A percentile compares a stretch with the other conserved stretches of the same genome.
phyloP scores from a whole-genome alignment of 1,284 basidiomycete species.

The Heterobasidion parviporum region DNA sequence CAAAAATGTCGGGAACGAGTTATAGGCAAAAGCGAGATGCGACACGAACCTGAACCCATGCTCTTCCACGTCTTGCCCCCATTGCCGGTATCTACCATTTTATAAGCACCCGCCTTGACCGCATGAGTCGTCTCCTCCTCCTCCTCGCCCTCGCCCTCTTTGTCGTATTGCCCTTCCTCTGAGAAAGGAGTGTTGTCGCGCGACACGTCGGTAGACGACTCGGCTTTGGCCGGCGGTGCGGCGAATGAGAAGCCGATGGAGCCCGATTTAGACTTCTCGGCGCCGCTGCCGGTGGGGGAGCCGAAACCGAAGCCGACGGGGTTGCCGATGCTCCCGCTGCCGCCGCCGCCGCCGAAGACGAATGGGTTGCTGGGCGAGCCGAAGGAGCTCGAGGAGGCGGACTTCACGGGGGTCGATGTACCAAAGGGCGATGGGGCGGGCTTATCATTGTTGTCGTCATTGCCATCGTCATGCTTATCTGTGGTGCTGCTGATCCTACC shows the following conservation, averaged over 20 bases:
- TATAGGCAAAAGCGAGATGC: background rate
- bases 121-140: conserved; percentile 65
- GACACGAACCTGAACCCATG: conserved; percentile 46
- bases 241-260: conserved; percentile 15
- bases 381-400: conserved; percentile 3
- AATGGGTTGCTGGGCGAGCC: conserved; percentile 3
- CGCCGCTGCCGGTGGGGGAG: background rate
- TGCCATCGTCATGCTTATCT: background rate
- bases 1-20: background rate
- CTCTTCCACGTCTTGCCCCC: conserved; percentile 50
- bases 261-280: background rate
- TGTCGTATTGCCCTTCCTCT: conserved; percentile 37
- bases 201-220: too few relatives aligned
- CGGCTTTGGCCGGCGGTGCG: background rate
- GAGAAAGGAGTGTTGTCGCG: too few relatives aligned
- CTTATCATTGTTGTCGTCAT: background rate
- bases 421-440: background rate
- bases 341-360: background rate
- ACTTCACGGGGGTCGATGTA: conserved; percentile 7
- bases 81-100: conserved; percentile 43
- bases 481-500: background rate
- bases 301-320: conserved; percentile 3
- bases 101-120: conserved; percentile 56
- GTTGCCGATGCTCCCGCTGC: background rate
- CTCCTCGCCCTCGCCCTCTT: conserved; percentile 77